These are phyloP conservation scores for Rhododendron ovatum DNA, from an alignment of 148 eudicot genomes.

Conservation along the genomic window DNA sequence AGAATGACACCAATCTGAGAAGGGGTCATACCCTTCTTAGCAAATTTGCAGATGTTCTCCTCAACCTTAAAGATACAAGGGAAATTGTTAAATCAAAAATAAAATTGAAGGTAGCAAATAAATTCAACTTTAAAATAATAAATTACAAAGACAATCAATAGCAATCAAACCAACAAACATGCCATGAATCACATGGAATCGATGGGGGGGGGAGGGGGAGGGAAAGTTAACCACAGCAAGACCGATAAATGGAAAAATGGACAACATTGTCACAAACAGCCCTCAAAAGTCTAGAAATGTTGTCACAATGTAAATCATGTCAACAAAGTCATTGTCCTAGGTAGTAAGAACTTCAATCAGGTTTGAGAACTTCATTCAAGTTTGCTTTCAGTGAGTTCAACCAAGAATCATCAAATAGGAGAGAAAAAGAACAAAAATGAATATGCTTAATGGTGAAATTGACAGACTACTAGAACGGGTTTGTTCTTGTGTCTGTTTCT, in stretches of 20 bases:
- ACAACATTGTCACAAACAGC: neutral
- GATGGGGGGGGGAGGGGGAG: no score
- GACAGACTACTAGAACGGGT: neutral
- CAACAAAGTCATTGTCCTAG: neutral
- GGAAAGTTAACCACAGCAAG: neutral
- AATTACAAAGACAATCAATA: neutral
- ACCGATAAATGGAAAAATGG: neutral
- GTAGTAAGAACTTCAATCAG: neutral
- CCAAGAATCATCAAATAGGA: neutral
- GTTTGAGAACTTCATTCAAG: neutral
- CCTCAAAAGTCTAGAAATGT: neutral
- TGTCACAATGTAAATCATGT: neutral
- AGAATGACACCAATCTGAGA: slow-evolving; percentile 34
- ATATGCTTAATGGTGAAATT: neutral
- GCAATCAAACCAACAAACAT: neutral
- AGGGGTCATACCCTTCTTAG: slow-evolving; percentile 32
- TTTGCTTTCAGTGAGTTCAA: neutral
- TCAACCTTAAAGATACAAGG: slow-evolving; percentile 24
- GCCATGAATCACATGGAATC: neutral
- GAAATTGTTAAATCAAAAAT: neutral
- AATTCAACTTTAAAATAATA: neutral
- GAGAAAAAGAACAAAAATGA: neutral
- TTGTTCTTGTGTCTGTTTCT: neutral
- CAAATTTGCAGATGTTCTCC: slow-evolving; percentile 34
- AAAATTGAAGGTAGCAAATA: neutral